phyloP scores from a whole-genome alignment of 202 grass and related monocot species.

The Cymbopogon flexuosus region DNA sequence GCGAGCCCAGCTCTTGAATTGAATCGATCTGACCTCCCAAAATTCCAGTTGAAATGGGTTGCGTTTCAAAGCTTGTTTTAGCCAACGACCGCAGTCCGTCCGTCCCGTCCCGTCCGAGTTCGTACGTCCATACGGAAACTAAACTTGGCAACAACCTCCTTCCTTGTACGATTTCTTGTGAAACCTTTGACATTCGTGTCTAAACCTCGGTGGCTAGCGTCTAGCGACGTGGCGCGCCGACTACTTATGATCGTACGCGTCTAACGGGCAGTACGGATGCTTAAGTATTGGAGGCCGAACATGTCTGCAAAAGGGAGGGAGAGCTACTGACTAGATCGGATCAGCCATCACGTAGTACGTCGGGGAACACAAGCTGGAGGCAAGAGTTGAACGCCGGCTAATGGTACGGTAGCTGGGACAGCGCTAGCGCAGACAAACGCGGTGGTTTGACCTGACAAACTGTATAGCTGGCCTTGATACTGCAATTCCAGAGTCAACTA shows the following conservation, averaged over 20 bases:
- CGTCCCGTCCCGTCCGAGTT: neutral
- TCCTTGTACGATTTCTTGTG: neutral
- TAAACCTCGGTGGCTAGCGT: neutral
- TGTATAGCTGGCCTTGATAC: neutral
- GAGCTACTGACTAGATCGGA: neutral
- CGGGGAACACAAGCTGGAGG: neutral
- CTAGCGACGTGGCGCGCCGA: neutral
- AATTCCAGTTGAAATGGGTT: too few relatives aligned
- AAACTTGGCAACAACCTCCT: neutral
- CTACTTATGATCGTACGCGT: too few relatives aligned
- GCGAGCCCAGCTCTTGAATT: neutral
- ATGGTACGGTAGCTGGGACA: neutral
- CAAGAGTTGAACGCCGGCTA: neutral
- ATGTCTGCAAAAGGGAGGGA: neutral
- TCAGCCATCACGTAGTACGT: too few relatives aligned
- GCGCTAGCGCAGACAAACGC: neutral
- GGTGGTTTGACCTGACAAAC: slow-evolving; percentile 23
- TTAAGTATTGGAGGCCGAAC: neutral
- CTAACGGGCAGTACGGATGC: neutral
- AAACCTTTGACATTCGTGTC: neutral
- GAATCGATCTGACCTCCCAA: too few relatives aligned
- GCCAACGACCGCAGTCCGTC: neutral
- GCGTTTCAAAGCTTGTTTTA: neutral
- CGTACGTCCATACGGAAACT: neutral
- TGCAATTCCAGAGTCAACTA: neutral